These are phyloP conservation scores for Apiospora pterosperma DNA, from an alignment of 2,329 filamentous ascomycete species.

Conservation along the genomic window DNA sequence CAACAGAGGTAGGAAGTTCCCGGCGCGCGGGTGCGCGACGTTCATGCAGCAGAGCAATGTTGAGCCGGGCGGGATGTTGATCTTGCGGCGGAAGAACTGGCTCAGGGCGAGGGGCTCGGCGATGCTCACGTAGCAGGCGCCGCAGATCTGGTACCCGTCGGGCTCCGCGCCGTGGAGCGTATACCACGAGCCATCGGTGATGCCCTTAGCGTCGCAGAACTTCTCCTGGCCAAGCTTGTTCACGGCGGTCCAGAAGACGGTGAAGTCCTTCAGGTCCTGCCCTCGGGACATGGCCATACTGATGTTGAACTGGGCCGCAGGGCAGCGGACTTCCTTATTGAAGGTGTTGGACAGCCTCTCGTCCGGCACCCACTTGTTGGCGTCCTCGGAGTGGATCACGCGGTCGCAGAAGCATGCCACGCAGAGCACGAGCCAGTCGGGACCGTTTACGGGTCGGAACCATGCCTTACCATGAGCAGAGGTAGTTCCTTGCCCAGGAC, in stretches of 20 bases:
- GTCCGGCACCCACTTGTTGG: slow-evolving; percentile 19
- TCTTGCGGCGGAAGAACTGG: slow-evolving; percentile 25
- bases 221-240: slow-evolving; percentile 23
- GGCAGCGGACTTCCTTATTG: slow-evolving; percentile 18
- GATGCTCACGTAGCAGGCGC: slow-evolving; percentile 30
- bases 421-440: slow-evolving; percentile 28
- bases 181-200: slow-evolving; percentile 29
- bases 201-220: slow-evolving; percentile 27
- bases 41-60: slow-evolving; percentile 32
- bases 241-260: slow-evolving; percentile 31
- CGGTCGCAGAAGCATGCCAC: slow-evolving; percentile 35
- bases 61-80: slow-evolving; percentile 10
- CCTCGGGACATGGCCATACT: slow-evolving; percentile 27
- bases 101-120: slow-evolving; percentile 27
- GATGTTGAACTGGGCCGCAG: slow-evolving; percentile 27
- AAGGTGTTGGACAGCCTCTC: slow-evolving; percentile 7
- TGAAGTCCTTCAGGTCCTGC: slow-evolving; percentile 24
- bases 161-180: slow-evolving; percentile 24
- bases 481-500: slow-evolving; percentile 19
- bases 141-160: slow-evolving; percentile 33
- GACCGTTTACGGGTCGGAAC: slow-evolving; percentile 27
- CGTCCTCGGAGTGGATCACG: slow-evolving; percentile 27
- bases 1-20: slow-evolving; percentile 16
- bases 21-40: slow-evolving; percentile 23
- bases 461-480: slow-evolving; percentile 24